These are phyloP conservation scores for Beta lomatogona DNA, from an alignment of 179 eudicot genomes.

Conservation along the genomic window DNA sequence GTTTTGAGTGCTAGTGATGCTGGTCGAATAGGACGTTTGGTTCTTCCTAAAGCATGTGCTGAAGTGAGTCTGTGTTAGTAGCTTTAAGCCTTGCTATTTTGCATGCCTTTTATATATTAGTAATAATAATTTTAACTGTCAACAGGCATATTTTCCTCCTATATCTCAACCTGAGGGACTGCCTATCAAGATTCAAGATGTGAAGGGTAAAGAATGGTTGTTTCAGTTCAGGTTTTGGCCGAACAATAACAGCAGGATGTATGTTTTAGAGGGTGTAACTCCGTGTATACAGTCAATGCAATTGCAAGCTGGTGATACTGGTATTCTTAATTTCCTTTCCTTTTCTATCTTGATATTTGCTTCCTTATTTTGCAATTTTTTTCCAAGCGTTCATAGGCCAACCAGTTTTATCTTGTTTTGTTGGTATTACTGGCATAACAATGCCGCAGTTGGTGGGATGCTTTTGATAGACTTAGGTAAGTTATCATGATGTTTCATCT, in stretches of 20 bases:
- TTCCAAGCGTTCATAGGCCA: background rate
- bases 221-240: slow-evolving; percentile 99
- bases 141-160: slow-evolving; percentile 97
- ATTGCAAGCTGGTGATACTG: slow-evolving; percentile 99
- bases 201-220: slow-evolving; percentile 96
- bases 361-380: background rate
- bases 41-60: slow-evolving; percentile 99
- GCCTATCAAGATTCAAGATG: slow-evolving; percentile 92
- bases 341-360: slow-evolving; percentile 12
- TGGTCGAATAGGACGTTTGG: slow-evolving; percentile 98
- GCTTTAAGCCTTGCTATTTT: slow-evolving; percentile 9
- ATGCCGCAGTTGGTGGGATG: background rate
- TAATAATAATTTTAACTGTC: slow-evolving; percentile 19
- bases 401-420: background rate
- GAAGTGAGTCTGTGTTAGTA: slow-evolving; percentile 62
- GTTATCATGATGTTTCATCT: slow-evolving; percentile 14
- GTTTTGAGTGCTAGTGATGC: slow-evolving; percentile 99
- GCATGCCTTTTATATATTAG: slow-evolving; percentile 13
- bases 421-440: background rate
- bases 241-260: slow-evolving; percentile 98
- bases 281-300: slow-evolving; percentile 99
- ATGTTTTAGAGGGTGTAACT: slow-evolving; percentile 98
- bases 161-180: slow-evolving; percentile 98
- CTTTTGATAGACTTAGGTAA: slow-evolving; percentile 6
- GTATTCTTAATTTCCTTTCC: slow-evolving; percentile 38